These are phyloP conservation scores for Emmonsiellopsis sp. DNA, from an alignment of 2,329 filamentous ascomycete species.

Conservation along the genomic window DNA sequence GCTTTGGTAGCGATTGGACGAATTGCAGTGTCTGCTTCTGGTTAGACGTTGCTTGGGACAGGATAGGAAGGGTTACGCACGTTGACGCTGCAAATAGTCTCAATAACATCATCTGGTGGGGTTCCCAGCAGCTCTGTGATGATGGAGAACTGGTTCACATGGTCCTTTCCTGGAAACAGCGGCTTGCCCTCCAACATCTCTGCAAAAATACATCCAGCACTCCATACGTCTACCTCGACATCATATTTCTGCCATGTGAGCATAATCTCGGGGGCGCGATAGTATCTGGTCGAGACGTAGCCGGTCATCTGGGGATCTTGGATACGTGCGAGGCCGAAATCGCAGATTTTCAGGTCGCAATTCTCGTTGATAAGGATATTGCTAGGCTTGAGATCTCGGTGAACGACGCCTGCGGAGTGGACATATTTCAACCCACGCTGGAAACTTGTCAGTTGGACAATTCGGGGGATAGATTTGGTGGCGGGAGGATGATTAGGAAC, in stretches of 20 bases:
- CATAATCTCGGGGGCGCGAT: conserved; percentile 98
- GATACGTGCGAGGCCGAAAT: conserved; percentile 93
- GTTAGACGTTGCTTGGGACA: not conserved
- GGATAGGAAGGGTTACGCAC: conserved; percentile 41
- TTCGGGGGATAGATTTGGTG: not conserved
- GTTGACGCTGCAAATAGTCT: conserved; percentile 97
- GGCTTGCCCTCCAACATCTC: conserved; percentile 69
- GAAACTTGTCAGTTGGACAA: conserved; percentile 11
- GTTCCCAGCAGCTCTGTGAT: conserved; percentile 96
- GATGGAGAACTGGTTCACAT: conserved; percentile 99
- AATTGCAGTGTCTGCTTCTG: conserved; percentile 73
- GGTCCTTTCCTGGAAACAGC: conserved; percentile 95
- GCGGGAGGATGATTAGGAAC: conserved; percentile 24
- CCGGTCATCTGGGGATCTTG: conserved; percentile 99
- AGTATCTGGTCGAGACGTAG: conserved; percentile 97
- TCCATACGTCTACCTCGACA: conserved; percentile 98
- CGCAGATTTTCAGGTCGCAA: conserved; percentile 98
- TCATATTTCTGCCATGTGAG: conserved; percentile 99
- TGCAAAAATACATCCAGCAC: conserved; percentile 27
- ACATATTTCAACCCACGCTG: conserved; percentile 98
- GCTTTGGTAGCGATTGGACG: conserved; percentile 92
- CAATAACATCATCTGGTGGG: conserved; percentile 95
- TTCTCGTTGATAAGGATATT: conserved; percentile 99
- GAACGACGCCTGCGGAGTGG: conserved; percentile 94
- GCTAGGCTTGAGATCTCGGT: conserved; percentile 94